A percentile compares a stretch with the other conserved stretches of the same genome.
Conservation (phyloP, 164 flowering plant species). For the Tetracentron sinense region DNA sequence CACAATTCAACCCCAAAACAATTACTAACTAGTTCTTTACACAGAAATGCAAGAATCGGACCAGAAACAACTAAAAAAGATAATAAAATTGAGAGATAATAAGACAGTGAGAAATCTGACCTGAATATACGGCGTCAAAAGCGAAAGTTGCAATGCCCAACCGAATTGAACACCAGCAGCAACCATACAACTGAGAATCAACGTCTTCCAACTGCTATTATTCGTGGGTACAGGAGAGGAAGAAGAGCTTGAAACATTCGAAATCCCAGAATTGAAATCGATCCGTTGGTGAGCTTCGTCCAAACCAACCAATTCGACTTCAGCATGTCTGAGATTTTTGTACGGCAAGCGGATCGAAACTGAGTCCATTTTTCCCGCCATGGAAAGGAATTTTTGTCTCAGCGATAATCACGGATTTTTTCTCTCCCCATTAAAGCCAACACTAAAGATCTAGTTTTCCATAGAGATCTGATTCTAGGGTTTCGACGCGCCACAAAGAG, state of each 20-base stretch:
- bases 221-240: slow-evolving; percentile 11
- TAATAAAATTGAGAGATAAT: not conserved
- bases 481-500: not conserved
- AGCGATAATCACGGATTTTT: not conserved
- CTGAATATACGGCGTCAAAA: slow-evolving; percentile 91
- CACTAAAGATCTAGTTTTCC: not conserved
- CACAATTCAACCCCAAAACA: no score
- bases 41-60: not conserved
- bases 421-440: slow-evolving; percentile 11
- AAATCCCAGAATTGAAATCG: slow-evolving; percentile 27
- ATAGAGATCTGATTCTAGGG: not conserved
- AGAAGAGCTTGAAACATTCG: slow-evolving; percentile 16
- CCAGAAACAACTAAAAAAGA: not conserved
- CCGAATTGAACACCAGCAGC: slow-evolving; percentile 98
- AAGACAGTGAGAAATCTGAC: slow-evolving; percentile 24
- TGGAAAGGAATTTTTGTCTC: not conserved
- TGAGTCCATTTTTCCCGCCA: slow-evolving; percentile 48
- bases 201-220: slow-evolving; percentile 31
- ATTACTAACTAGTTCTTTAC: not conserved
- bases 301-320: slow-evolving; percentile 51
- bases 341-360: slow-evolving; percentile 68
- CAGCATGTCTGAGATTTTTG: slow-evolving; percentile 54
- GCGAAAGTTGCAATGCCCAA: slow-evolving; percentile 96
- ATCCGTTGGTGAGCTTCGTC: slow-evolving; percentile 32
- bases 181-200: slow-evolving; percentile 79